Evolutionary conservation across 2,329 filamentous ascomycete genomes (phyloP), one percentile per base, ranked within the genome.

Genomic region (Aspergillus phoenicis): DNA sequence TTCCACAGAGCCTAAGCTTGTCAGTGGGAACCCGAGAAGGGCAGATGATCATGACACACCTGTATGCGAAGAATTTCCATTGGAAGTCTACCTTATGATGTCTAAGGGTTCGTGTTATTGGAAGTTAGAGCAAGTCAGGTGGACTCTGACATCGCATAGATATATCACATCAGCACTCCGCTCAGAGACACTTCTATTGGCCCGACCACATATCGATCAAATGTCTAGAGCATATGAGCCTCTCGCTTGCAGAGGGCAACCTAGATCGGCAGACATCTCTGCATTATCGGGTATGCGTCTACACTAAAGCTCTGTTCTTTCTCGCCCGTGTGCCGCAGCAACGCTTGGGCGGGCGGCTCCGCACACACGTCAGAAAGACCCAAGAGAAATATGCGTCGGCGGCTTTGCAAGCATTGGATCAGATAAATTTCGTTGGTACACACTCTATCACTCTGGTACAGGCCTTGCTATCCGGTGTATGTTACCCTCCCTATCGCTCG

Each of bases 241-340:
- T 54, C 6, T 41, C 52, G 3, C 36, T 54, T 20, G 52, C 36
- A 20, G 36, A 54, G n/a, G 52, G 52, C 11, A 13, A n/a, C 17
- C 17, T 54, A 5, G 52, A 54, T 20, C 20, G 36, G 8, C 52
- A 54, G 52, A 54, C 52, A 17, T 43, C 36, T 4, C 8, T 54
- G 36, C 52, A 54, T 26, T 54, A 54, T 54, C 52, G 22, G 4
- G 52, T 54, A 6, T 54, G 52, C 20, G 52, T 54, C 5, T 54
- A 41, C 20, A 54, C 36, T 13, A 54, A 54, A 43, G 52, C 52
- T 2, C 24, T 54, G 4, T 33, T 54, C 24, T 54, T 41, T 20
- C 33, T 54, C 36, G 36, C 52, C 10, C 52, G 52, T 6, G 15
- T 54, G 5, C 52, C 36, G 11, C 17, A 54, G 15, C 13, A n/a